Base-by-base conservation (phyloP, 805 yeast species). In the Schwanniomyces vanrijiae region DNA sequence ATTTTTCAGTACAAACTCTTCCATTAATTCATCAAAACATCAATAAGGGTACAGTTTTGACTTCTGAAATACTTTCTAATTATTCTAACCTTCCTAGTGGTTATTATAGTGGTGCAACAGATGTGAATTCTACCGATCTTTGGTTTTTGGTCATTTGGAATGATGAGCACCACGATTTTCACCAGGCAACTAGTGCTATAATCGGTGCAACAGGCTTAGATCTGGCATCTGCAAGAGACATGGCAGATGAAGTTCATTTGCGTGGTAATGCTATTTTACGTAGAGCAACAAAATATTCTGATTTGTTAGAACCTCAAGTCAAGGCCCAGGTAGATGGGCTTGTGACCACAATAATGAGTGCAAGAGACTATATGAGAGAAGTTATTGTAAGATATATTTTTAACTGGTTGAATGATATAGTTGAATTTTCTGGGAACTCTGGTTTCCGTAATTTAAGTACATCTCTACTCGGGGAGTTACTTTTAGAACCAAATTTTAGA, bases 111-210 rank as follows among this genome's bases (percentile, higher is more conserved):
- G 61, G 58, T 0, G 62, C 52, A 0, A 50, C 43, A 8, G 80
- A 75, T 52, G 19, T 18, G 7, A 73, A 76, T 53, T 49, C 71
- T 1, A 42, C 46, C 11, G 47, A 69, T 11, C 41, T 44, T 35
- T 83, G 77, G 68, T 65, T 71, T 37, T 68, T 86, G 26, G 59
- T 84, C 19, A 69, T 86, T n/a, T 88, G 91, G 86, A 88, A 88
- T 61, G 95, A 88, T 58, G 94, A 88, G 56, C 75, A 72, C 53
- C 94, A 88, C 56, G 78, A 81, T 55, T 79, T 76, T 53, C 69
- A 74, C 2, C 78, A 80, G 47, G 88, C 88, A 1, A 70, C 68
- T 14, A 61, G 64, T 10, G 80, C 82, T 3, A 71, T 83, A 31
- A 53, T 54, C 4, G 60, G 61, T 1, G 74, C 74, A 1, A 57